Evolutionary conservation across 1,284 basidiomycete species (phyloP), one percentile per base, ranked within the genome.

Genomic region (Exobasidium rhododendri): DNA sequence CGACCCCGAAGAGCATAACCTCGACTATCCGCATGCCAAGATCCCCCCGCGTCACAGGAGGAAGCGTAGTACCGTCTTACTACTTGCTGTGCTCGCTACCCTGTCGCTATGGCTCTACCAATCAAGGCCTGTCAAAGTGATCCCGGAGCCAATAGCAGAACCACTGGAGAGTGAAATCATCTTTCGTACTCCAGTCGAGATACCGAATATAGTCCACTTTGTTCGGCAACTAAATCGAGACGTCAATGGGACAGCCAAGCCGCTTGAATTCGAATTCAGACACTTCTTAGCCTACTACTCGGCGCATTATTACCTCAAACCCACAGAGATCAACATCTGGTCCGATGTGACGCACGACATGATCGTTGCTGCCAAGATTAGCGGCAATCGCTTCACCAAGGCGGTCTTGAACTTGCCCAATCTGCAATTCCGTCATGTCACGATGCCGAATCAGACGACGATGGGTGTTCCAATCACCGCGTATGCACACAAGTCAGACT

Each of bases 121-220:
- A n/a, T n/a, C n/a, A n/a, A n/a, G n/a, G n/a, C n/a, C n/a, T n/a
- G n/a, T n/a, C n/a, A n/a, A n/a, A n/a, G n/a, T n/a, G n/a, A n/a
- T n/a, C n/a, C n/a, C n/a, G n/a, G n/a, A n/a, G n/a, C n/a, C n/a
- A n/a, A n/a, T n/a, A n/a, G n/a, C n/a, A n/a, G n/a, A n/a, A n/a
- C n/a, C n/a, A n/a, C n/a, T n/a, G n/a, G n/a, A n/a, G n/a, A n/a
- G n/a, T n/a, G n/a, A n/a, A n/a, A n/a, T n/a, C n/a, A n/a, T n/a
- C n/a, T n/a, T n/a, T n/a, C n/a, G n/a, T n/a, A n/a, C n/a, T n/a
- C n/a, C n/a, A n/a, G n/a, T n/a, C n/a, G 58, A 57, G 14, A 57
- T 57, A 14, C 56, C 56, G 7, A 57, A 57, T 47, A 31, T 57
- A 22, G 56, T 44, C 56, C 56, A 57, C 30, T 57, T 57, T 32